A percentile compares a stretch with the other conserved stretches of the same genome.
Evolutionary conservation across 768 basidiomycete species (phyloP).

Genomic region (Tulasnella sp.): DNA sequence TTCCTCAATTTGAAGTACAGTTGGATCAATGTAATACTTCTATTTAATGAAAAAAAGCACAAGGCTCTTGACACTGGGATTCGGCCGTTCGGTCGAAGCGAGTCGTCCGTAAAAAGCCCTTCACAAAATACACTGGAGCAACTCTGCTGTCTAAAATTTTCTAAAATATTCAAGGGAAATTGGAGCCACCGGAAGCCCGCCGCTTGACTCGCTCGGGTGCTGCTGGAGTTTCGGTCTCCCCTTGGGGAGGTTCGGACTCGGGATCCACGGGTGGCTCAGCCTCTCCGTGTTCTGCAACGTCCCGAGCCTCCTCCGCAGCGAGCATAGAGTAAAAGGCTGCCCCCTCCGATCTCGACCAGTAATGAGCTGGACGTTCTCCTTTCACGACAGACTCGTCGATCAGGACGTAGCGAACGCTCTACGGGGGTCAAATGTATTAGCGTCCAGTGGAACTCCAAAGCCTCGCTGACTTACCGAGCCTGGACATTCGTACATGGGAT

Average conservation of each 20-base stretch:
- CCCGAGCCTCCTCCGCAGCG: slow-evolving; percentile 51
- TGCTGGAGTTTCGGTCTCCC: background rate
- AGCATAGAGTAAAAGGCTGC: slow-evolving; percentile 69
- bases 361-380: slow-evolving; percentile 54
- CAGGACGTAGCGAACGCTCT: slow-evolving; percentile 78
- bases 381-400: slow-evolving; percentile 64
- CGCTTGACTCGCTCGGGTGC: background rate
- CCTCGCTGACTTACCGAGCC: slow-evolving; percentile 50
- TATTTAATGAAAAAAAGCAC: background rate
- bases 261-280: background rate
- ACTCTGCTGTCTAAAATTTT: background rate
- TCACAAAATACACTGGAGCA: background rate
- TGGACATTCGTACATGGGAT: slow-evolving; percentile 91
- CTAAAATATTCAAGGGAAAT: background rate
- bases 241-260: background rate
- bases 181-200: slow-evolving; percentile 2
- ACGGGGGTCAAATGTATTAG: slow-evolving; percentile 18
- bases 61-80: background rate
- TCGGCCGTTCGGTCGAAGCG: background rate
- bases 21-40: background rate
- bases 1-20: background rate
- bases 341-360: slow-evolving; percentile 65
- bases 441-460: background rate
- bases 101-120: background rate
- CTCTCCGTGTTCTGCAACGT: background rate